Evolutionary conservation across 73 alveolate species (phyloP).

Genomic region (Breviolum minutum): DNA sequence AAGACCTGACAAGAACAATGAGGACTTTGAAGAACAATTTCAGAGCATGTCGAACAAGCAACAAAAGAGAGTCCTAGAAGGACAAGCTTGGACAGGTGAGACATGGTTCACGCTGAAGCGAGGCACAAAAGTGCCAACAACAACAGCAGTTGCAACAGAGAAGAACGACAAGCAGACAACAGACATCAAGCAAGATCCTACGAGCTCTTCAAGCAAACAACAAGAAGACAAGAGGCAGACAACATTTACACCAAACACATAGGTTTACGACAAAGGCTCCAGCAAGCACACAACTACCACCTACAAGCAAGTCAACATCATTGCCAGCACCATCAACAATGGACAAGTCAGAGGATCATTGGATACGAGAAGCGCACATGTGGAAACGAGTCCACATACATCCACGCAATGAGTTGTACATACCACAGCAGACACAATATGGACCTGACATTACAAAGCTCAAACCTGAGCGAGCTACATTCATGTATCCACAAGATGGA

Average conservation of each 20-base stretch:
- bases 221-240: background rate
- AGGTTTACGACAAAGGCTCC: background rate
- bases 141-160: background rate
- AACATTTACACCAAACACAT: background rate
- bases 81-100: constrained; percentile 9
- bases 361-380: background rate
- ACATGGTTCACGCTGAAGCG: background rate
- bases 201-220: too few species aligned
- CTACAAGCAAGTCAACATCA: background rate
- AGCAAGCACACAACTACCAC: background rate
- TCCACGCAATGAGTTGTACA: background rate
- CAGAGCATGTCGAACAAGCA: background rate
- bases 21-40: background rate
- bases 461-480: background rate
- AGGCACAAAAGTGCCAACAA: background rate
- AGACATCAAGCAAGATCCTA: too few species aligned
- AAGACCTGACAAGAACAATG: background rate
- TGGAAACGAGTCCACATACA: background rate
- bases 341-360: background rate
- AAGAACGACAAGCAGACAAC: too few species aligned
- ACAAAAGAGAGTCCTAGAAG: background rate
- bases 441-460: constrained; percentile 9
- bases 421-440: background rate
- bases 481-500: background rate
- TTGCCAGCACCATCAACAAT: background rate